Percentiles rank a stretch among this genome's conserved stretches.
Evolutionary conservation across 208 protist species (phyloP).

Genomic region (Wallacemonas sp.): DNA sequence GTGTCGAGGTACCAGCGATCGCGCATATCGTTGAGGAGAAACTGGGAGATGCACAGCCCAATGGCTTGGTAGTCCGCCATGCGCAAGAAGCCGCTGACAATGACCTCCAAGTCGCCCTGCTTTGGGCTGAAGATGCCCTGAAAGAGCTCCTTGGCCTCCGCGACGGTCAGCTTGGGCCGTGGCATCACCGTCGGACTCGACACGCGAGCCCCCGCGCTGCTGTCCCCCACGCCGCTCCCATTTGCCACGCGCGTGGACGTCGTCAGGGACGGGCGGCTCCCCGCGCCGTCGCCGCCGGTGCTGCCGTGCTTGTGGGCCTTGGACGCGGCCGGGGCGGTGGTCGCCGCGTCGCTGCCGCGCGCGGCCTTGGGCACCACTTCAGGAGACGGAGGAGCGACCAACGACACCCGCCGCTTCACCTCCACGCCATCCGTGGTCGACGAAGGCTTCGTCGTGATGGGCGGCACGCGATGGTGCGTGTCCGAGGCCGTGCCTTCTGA

Average conservation of each 20-base stretch:
- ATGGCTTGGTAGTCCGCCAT: slow-evolving; percentile 24
- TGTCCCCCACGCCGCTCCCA: too few species aligned
- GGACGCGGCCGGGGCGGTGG: neutral
- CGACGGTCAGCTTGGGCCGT: slow-evolving; percentile 21
- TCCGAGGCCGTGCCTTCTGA: too few species aligned
- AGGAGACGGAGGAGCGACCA: neutral
- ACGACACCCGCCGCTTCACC: neutral
- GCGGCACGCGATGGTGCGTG: too few species aligned
- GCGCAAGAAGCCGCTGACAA: slow-evolving; percentile 36
- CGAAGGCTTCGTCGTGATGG: neutral
- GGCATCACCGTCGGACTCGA: neutral
- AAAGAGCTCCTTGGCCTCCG: slow-evolving; percentile 33
- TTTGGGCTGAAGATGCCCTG: slow-evolving; percentile 39
- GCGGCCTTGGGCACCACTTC: neutral
- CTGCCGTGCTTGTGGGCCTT: too few species aligned
- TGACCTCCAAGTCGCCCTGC: slow-evolving; percentile 40
- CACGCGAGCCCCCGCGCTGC: too few species aligned
- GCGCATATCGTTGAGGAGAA: slow-evolving; percentile 27
- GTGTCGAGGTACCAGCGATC: slow-evolving; percentile 52
- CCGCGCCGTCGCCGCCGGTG: too few species aligned
- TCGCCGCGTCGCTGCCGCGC: neutral
- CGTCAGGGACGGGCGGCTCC: too few species aligned
- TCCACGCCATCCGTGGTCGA: neutral
- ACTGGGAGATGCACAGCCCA: slow-evolving; percentile 31
- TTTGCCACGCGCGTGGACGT: too few species aligned